Base-by-base conservation (phyloP, 2,329 filamentous ascomycete species). In the Hypoxylon sp. region DNA sequence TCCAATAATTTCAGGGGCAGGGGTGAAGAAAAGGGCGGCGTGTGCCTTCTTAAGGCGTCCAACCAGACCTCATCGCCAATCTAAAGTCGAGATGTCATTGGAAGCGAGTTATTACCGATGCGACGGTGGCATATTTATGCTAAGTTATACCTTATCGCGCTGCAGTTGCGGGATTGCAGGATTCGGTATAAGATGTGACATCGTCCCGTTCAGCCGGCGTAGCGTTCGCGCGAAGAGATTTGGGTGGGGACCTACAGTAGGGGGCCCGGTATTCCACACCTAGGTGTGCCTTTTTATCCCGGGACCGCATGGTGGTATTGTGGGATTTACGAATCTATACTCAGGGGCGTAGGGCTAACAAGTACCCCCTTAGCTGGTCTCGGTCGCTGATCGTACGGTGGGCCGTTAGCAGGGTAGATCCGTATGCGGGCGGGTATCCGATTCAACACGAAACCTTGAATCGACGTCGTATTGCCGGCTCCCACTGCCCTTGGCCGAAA, bases 141-240 rank as follows among this genome's bases (percentile, higher is more conserved):
- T 64, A 46, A 62, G 61, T 61, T 51, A 53, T 24, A 36, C 58
- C 49, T 52, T 64, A 61, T 53, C 60, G n/a, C 36, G 26, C 4
- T 51, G 51, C 60, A 62, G 53, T 60, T 33, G 64, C 32, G 54
- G 61, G 64, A 67, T 69, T 69, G 55, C 54, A 64, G 67, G 67
- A 69, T 62, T 62, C 54, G 64, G 64, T 63, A 67, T 63, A 9
- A 55, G n/a, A 60, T 56, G 64, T 69, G 45, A 62, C 64, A 69
- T 65, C 55, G 58, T 64, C 54, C 57, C 64, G 58, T 57, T 45
- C 59, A 66, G 59, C 66, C 66, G 63, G 62, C 40, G 53, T 50
- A 51, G 24, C 33, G 64, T 60, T n/a, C 18, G 53, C 46, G 45
- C 26, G 20, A 45, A 33, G 54, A 51, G 26, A 40, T 46, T 52